Base-by-base conservation (phyloP, 176 grass and related monocot genomes). In the Calamus simplicifolius region DNA sequence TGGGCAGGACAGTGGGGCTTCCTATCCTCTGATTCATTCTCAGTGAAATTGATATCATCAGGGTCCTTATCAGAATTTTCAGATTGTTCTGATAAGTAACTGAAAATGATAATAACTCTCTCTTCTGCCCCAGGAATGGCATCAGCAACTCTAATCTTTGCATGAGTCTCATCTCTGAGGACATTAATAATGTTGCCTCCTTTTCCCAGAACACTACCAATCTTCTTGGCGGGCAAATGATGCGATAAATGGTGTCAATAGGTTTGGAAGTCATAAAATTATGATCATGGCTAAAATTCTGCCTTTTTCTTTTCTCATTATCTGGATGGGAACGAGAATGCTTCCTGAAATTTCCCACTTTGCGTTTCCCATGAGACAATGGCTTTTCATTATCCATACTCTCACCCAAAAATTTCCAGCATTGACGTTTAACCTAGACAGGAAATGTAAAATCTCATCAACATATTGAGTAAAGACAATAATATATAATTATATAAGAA, bases 91-190 rank as follows among this genome's bases (percentile, higher is more conserved):
- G 79, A 77, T 52, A 73, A 66, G 70, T 82, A 70, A 72, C 71
- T 85, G 62, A 85, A 90, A 52, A 90, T 82, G 29, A 85, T 90
- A 85, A 90, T 79, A 58, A 90, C 82, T 71, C 92, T 97, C 66
- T 98, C 93, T 0, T 98, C 93, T 16, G 93, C 88, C 61, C 87
- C 84, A 60, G 84, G 84, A 84, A 98, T 87, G 65, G 84, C 71
- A 88, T 98, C 87, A 50, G 84, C 87, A 79, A 98, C 84, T 62
- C 88, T 76, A 84, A 98, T 98, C 73, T 98, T 98, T 60, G 93
- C 78, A 85, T 85, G 86, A 56, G 87, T 92, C 68, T 92, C 84
- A 38, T 86, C 83, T 69, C 93, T 85, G 48, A 98, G 78, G 50
- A 81, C 60, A 62, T 91, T 88, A 63, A 98, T 82, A 77, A 98